A percentile compares a stretch with the other conserved stretches of the same genome.
phyloP scores from a whole-genome alignment of 805 yeast genomes.

The Kodamaea laetipori region DNA sequence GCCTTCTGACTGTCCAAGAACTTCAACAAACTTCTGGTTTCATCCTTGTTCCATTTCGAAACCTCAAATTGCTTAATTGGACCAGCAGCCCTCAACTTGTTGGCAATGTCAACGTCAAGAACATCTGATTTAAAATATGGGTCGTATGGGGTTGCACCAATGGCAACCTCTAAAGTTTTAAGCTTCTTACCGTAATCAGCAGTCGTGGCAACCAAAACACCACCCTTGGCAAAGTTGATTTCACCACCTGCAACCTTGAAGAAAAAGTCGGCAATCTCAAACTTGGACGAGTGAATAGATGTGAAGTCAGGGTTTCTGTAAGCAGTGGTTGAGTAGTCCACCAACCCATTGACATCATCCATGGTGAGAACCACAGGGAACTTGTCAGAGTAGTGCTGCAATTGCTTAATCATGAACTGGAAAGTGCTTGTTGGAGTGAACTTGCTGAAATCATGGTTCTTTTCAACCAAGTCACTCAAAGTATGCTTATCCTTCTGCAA shows the following conservation, averaged over 20 bases:
- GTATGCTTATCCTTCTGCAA: slow-evolving; percentile 38
- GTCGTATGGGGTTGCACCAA: slow-evolving; percentile 53
- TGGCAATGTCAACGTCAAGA: slow-evolving; percentile 59
- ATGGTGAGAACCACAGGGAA: slow-evolving; percentile 67
- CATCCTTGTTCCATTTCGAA: slow-evolving; percentile 31
- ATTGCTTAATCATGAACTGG: slow-evolving; percentile 55
- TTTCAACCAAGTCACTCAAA: slow-evolving; percentile 22
- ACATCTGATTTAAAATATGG: slow-evolving; percentile 53
- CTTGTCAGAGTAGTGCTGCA: slow-evolving; percentile 46
- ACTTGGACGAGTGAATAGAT: slow-evolving; percentile 57
- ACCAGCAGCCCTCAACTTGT: slow-evolving; percentile 42
- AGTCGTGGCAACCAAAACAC: slow-evolving; percentile 63
- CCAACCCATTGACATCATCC: slow-evolving; percentile 71
- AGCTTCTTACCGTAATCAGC: slow-evolving; percentile 47
- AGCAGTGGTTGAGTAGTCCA: slow-evolving; percentile 54
- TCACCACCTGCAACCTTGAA: slow-evolving; percentile 58
- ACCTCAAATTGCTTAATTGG: slow-evolving; percentile 33
- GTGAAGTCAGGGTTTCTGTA: slow-evolving; percentile 61
- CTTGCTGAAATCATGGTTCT: slow-evolving; percentile 42
- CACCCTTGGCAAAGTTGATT: slow-evolving; percentile 57
- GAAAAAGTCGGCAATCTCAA: slow-evolving; percentile 64
- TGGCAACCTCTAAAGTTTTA: slow-evolving; percentile 58
- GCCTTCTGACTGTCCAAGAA: slow-evolving; percentile 37
- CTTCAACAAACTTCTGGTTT: slow-evolving; percentile 32
- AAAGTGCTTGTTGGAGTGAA: slow-evolving; percentile 49